Evolutionary conservation across 2,329 filamentous ascomycete genomes (phyloP).

Genomic region (Cladosporium sp.): DNA sequence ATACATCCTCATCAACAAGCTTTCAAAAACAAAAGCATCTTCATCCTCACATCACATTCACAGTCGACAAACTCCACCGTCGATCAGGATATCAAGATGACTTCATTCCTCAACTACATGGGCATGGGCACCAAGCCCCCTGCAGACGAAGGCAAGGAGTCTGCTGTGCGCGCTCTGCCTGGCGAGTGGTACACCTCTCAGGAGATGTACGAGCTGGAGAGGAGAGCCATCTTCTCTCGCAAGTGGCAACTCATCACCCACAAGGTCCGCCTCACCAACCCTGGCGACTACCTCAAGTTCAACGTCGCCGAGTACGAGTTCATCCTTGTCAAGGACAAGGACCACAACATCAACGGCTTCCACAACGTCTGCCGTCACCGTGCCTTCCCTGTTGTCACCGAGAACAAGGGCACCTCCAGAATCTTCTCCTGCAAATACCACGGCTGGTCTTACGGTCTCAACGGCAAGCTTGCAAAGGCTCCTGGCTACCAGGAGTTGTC

Average conservation of each 20-base stretch:
- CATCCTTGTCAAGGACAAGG: slow-evolving; percentile 48
- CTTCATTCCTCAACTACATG: slow-evolving; percentile 30
- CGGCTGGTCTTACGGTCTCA: slow-evolving; percentile 59
- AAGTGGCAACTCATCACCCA: slow-evolving; percentile 56
- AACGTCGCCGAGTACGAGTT: slow-evolving; percentile 55
- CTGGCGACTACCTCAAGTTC: slow-evolving; percentile 56
- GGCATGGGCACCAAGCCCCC: slow-evolving; percentile 30
- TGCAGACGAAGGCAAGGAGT: slow-evolving; percentile 22
- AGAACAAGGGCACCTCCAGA: slow-evolving; percentile 47
- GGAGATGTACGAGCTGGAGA: slow-evolving; percentile 56
- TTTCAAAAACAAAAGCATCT: not conserved
- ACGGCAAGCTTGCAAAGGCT: slow-evolving; percentile 56
- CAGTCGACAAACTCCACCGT: not conserved
- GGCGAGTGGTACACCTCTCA: slow-evolving; percentile 50
- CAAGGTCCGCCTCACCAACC: slow-evolving; percentile 46
- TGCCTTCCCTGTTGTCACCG: slow-evolving; percentile 55
- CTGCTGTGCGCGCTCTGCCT: slow-evolving; percentile 43
- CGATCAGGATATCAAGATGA: not conserved
- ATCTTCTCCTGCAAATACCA: slow-evolving; percentile 60
- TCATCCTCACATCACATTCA: slow-evolving; percentile 5
- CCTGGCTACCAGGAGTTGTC: slow-evolving; percentile 54
- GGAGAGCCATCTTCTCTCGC: slow-evolving; percentile 54
- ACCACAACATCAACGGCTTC: slow-evolving; percentile 54
- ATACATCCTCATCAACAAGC: slow-evolving; percentile 2
- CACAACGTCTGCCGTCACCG: slow-evolving; percentile 62